Evolutionary conservation across 768 basidiomycete species (phyloP), one percentile per base, ranked within the genome.

Genomic region (Leccinum aurantiacum): DNA sequence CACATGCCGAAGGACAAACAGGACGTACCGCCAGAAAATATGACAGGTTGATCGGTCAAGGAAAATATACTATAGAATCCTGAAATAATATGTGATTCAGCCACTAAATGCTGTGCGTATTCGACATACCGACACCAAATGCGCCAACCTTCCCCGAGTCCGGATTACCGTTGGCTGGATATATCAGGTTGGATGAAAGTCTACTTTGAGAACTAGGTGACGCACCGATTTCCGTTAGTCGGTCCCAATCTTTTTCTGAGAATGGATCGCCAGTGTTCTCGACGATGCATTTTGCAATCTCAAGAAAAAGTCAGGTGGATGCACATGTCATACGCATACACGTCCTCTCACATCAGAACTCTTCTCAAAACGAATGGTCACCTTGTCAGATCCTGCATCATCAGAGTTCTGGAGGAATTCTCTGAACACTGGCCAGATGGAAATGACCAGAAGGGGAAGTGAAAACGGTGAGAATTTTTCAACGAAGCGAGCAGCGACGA

Each of bases 111-210:
- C 15, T 10, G 33, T n/a, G 15, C 24, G 6, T 11, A 22, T 9
- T 14, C 1, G 24, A 58, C 83, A 58, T 59, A 84, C 88, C 89
- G 15, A 91, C 90, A 59, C 91, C 91, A 67, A 93, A 93, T 38
- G 94, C 93, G 19, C 95, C 95, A 56, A 98, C 93, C 78, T 94
- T 95, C 74, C 89, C 86, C 73, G 95, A 92, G 66, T 96, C 91
- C 0, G 94, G 93, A 71, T 98, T 97, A 0, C 95, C 95, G 66
- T 91, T 89, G 15, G 94, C 95, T 87, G 66, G 59, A 63, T 22
- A 57, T 25, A 27, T 27, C 22, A 35, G 2, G 37, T 59, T 44
- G 33, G 44, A 47, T 46, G 24, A 29, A 38, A 35, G 17, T 17
- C 31, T 13, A 31, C 17, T 2, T 11, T n/a, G 52, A 52, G 19